These are phyloP conservation scores for Nicotiana attenuata DNA, from an alignment of 257 asterid genomes.

Conservation along the genomic window DNA sequence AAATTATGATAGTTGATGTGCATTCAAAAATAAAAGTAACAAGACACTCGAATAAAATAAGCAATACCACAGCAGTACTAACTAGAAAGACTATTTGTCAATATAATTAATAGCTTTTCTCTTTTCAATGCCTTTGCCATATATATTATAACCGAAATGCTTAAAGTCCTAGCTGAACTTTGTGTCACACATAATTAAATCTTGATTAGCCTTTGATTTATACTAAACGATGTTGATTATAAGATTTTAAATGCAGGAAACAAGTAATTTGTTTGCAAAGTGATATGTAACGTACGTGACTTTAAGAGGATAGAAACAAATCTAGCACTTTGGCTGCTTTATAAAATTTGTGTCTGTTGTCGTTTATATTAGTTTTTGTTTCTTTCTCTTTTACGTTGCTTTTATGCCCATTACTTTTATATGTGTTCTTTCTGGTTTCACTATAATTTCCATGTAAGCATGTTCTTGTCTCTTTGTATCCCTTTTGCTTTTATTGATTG, in stretches of 20 bases:
- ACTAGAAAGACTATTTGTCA: not conserved
- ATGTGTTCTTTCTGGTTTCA: not conserved
- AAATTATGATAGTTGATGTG: not conserved
- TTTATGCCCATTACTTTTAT: not conserved
- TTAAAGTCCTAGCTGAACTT: conserved; percentile 2
- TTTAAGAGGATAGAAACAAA: conserved; percentile 5
- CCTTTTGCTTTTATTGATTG: not conserved
- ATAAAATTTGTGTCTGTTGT: not conserved
- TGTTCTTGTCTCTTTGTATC: not conserved
- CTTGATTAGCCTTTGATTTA: not conserved
- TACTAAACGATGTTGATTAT: not conserved
- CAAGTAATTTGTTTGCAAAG: conserved; percentile 10
- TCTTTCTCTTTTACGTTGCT: not conserved
- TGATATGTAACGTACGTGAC: conserved; percentile 10
- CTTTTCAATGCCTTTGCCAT: not conserved
- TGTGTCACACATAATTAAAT: not conserved
- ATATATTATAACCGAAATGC: not conserved
- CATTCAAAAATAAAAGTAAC: not conserved
- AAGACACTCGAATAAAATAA: no score
- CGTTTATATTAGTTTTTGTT: not conserved
- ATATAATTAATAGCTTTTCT: not conserved
- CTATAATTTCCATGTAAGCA: conserved; percentile 1
- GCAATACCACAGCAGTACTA: not conserved
- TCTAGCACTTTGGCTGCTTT: not conserved
- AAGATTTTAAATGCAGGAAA: conserved; percentile 6